These are phyloP conservation scores for Leishmania turanica DNA, from an alignment of 208 protist genomes.

Conservation along the genomic window DNA sequence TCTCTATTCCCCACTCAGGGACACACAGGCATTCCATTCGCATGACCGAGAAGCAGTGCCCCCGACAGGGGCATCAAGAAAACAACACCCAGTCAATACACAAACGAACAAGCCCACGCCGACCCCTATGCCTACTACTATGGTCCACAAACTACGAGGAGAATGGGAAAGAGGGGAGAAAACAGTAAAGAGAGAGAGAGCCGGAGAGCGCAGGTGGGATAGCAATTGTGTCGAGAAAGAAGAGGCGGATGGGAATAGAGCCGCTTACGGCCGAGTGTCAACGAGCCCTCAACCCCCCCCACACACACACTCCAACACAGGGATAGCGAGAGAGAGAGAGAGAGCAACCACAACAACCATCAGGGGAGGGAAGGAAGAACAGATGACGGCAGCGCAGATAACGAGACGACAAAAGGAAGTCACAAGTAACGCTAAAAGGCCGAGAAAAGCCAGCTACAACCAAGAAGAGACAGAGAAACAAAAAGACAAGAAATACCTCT, in stretches of 20 bases:
- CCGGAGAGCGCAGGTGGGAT: background rate
- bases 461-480: background rate
- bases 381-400: background rate
- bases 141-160: background rate
- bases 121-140: background rate
- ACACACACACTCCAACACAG: too few species aligned
- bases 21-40: background rate
- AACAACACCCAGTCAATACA: background rate
- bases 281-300: background rate
- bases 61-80: background rate
- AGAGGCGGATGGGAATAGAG: background rate
- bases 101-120: background rate
- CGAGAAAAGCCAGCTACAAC: background rate
- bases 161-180: slow-evolving; percentile 1
- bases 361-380: background rate
- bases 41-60: background rate
- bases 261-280: background rate
- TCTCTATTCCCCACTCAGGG: background rate
- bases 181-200: background rate
- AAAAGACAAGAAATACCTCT: background rate
- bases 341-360: background rate
- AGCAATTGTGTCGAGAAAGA: background rate
- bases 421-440: background rate
- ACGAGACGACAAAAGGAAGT: background rate
- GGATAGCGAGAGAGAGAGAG: too few species aligned